These are phyloP conservation scores for Lentinula sp. DNA, from an alignment of 768 basidiomycete species.

Conservation along the genomic window DNA sequence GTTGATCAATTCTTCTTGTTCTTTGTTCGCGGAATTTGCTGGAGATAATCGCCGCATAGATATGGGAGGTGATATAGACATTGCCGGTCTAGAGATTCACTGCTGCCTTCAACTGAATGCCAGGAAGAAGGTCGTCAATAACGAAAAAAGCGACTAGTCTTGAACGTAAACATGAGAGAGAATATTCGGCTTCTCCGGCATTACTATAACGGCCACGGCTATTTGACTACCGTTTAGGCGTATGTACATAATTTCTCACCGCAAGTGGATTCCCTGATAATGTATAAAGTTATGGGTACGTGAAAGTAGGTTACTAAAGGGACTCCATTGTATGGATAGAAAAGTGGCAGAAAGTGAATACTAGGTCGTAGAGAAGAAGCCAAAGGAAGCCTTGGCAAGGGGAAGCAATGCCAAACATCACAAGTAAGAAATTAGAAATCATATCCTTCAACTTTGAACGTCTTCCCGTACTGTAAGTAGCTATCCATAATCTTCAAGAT, in stretches of 20 bases:
- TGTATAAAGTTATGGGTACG: no score
- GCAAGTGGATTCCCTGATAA: no score
- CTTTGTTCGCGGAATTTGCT: slow-evolving; percentile 43
- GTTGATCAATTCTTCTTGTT: slow-evolving; percentile 76
- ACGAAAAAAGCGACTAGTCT: background rate
- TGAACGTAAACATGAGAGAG: slow-evolving; percentile 1
- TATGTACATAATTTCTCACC: no score
- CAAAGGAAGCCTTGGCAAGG: no score
- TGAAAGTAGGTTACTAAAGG: no score
- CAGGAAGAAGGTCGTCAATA: background rate
- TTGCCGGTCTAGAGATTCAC: background rate
- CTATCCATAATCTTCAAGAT: slow-evolving; percentile 92
- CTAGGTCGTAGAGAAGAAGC: no score
- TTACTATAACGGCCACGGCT: background rate
- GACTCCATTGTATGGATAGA: no score
- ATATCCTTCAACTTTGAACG: slow-evolving; percentile 83
- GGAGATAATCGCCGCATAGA: slow-evolving; percentile 43
- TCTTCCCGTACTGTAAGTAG: slow-evolving; percentile 81
- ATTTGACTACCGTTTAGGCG: no score
- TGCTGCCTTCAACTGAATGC: background rate
- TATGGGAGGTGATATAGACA: slow-evolving; percentile 34
- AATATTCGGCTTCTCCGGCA: background rate
- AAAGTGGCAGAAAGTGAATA: no score
- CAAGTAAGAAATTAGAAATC: slow-evolving; percentile 52
- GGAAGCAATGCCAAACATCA: no score